Base-by-base conservation (phyloP, 2,329 filamentous ascomycete genomes). In the Coniella lustricola region DNA sequence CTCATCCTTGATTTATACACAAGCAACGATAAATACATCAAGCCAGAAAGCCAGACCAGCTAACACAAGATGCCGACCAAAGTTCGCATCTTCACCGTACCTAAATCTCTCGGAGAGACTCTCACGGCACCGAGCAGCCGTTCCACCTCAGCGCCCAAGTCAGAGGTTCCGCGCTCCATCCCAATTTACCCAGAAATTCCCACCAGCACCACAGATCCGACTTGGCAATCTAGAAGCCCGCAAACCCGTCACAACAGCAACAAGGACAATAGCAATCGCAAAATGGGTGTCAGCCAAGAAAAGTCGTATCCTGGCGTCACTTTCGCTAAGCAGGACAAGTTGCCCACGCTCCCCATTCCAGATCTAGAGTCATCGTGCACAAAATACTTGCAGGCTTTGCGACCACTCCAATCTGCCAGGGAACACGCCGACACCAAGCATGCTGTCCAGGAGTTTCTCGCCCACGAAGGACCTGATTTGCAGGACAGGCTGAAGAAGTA, bases 281-380 rank as follows among this genome's bases (percentile, higher is more conserved):
- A 25, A 16, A 82, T 81, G 68, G 72, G 78, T 40, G 67, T 70
- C 8, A 72, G 70, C 48, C 61, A 73, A 46, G 73, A 81, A 48
- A 66, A 77, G 60, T 66, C 73, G 49, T 76, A 78, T 57, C 85
- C 80, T 5, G 84, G 90, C 46, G 82, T 95, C 63, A 97, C 93
- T 0, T 98, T 93, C 68, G 85, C 90, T 29, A 77, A 83, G 50
- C 91, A 98, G 65, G 89, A 95, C 56, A 85, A 82, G 56, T 76
- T 98, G 7, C 89, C 90, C 1, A 95, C 93, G 65, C 74, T 98
- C 34, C 93, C 93, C 7, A 95, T 98, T 46, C 93, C 91, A 0
- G 88, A 95, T 12, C 76, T 98, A 3, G 85, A 90, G 42, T 71
- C 72, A 51, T 89, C 87, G 0, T 86, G 85, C 64, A 76, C 82